Percentiles rank a stretch among this genome's conserved stretches.
phyloP scores from a whole-genome alignment of 805 yeast species.

The Aciculoconidium aculeatum region DNA sequence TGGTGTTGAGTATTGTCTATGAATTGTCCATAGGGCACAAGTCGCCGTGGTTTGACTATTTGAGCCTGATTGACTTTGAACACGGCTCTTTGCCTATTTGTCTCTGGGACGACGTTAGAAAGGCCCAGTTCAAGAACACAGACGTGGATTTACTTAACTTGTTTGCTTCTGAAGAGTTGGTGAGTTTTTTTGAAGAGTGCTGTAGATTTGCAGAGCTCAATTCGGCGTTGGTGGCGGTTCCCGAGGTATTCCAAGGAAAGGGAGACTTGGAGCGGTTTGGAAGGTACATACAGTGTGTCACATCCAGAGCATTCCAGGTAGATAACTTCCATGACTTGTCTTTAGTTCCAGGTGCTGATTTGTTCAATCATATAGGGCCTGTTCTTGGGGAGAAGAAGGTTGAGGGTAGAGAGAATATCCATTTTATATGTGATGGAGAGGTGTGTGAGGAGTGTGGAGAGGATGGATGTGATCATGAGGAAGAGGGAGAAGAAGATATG shows the following conservation, averaged over 20 bases:
- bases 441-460: conserved; percentile 23
- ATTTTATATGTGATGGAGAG: conserved; percentile 45
- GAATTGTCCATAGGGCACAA: conserved; percentile 52
- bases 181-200: conserved; percentile 33
- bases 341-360: conserved; percentile 86
- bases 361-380: conserved; percentile 68
- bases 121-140: conserved; percentile 48
- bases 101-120: conserved; percentile 54
- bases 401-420: conserved; percentile 47
- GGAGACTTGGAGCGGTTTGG: conserved; percentile 44
- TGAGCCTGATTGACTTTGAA: conserved; percentile 44
- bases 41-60: conserved; percentile 79
- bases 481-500: conserved; percentile 12
- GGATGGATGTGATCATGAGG: conserved; percentile 19
- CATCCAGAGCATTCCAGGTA: conserved; percentile 76
- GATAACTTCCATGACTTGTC: conserved; percentile 72
- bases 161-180: conserved; percentile 42
- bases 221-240: conserved; percentile 24
- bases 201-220: conserved; percentile 35
- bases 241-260: conserved; percentile 27
- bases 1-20: conserved; percentile 66
- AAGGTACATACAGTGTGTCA: conserved; percentile 51
- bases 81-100: conserved; percentile 49
- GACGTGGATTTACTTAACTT: conserved; percentile 58
- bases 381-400: conserved; percentile 8